A percentile compares a stretch with the other conserved stretches of the same genome.
Conservation (phyloP, 371 early-diverging fungal species). For the Mortierella sp. region DNA sequence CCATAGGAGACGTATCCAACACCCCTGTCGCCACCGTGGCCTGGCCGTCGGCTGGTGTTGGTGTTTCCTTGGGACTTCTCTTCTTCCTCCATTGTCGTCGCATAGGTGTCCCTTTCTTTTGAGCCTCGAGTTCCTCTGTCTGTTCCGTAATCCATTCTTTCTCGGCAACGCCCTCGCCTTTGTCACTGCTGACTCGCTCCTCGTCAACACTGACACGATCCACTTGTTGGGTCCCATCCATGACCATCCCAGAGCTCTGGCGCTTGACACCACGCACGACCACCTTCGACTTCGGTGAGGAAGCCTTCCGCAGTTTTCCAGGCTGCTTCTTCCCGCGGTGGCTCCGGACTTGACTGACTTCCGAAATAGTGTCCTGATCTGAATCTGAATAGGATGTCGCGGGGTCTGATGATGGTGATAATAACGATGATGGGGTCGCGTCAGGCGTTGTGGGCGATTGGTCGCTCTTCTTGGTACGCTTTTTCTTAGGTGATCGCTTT, state of each 20-base stretch:
- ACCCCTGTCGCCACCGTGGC: background rate
- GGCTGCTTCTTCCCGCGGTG: background rate
- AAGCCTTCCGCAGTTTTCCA: background rate
- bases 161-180: background rate
- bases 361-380: background rate
- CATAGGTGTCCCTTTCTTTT: background rate
- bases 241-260: background rate
- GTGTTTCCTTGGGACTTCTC: background rate
- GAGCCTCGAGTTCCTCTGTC: background rate
- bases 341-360: background rate
- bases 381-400: background rate
- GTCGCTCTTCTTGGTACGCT: background rate
- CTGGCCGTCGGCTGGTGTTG: background rate
- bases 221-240: background rate
- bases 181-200: background rate
- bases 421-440: background rate
- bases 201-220: background rate
- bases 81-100: background rate
- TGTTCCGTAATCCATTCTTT: background rate
- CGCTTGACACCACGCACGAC: background rate
- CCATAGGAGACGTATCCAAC: background rate
- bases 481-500: background rate
- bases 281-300: background rate
- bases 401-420: background rate
- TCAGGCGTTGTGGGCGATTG: background rate